phyloP scores from a whole-genome alignment of 2,329 filamentous ascomycete species.

The Diplodia seriata region DNA sequence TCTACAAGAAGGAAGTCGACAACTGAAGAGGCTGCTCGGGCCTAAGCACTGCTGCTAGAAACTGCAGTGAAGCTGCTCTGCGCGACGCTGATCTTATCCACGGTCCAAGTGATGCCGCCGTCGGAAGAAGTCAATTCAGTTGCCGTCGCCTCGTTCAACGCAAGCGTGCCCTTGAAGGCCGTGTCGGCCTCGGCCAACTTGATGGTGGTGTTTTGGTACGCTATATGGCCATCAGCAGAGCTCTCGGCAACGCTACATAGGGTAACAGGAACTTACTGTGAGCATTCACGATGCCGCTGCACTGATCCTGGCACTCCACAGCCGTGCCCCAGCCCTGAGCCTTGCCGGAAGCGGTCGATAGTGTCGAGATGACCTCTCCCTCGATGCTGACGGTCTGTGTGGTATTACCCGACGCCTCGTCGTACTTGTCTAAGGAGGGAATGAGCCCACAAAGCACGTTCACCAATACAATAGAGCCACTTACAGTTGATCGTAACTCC shows the following conservation, averaged over 20 bases:
- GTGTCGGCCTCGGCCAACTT: constrained; percentile 46
- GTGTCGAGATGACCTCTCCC: constrained; percentile 49
- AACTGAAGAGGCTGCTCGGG: not conserved
- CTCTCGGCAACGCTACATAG: not conserved
- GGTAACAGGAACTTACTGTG: constrained; percentile 43
- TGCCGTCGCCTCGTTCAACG: constrained; percentile 48
- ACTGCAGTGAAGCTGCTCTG: constrained; percentile 11
- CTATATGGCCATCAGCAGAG: not conserved
- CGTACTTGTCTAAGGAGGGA: constrained; percentile 44
- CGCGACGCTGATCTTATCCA: constrained; percentile 49
- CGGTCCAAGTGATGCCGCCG: constrained; percentile 54
- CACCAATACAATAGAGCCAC: not conserved
- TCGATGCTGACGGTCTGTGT: constrained; percentile 51
- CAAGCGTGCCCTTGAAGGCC: constrained; percentile 50
- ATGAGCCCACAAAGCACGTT: not conserved
- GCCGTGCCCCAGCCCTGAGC: constrained; percentile 55
- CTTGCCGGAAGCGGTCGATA: constrained; percentile 54
- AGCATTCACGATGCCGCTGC: constrained; percentile 52
- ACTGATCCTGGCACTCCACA: constrained; percentile 50
- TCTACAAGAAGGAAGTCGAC: not conserved
- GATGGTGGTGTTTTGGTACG: constrained; percentile 46
- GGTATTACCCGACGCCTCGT: constrained; percentile 50
- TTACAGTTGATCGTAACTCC: constrained; percentile 51
- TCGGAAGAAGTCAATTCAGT: constrained; percentile 52
- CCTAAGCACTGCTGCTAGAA: not conserved